Evolutionary conservation across 139 green algal genomes (phyloP), one percentile per base, ranked within the genome.

Genomic region (Pleodorina starrii): DNA sequence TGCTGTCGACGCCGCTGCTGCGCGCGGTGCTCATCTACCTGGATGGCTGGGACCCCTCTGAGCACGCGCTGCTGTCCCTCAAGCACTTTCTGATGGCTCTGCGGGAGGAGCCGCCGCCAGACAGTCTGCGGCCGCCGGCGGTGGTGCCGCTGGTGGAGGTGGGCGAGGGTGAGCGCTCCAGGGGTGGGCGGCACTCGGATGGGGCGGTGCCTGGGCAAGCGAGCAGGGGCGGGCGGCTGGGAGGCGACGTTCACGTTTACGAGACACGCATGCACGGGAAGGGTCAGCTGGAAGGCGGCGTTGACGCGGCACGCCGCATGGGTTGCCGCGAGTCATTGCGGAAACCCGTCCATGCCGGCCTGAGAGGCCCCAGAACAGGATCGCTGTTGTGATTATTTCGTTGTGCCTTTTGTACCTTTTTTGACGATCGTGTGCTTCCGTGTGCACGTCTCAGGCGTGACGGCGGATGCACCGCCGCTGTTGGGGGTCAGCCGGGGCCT

Each of bases 31-130:
- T 92, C 0, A 25, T 48, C 5, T 75, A 87, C 60, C 5, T 88
- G 60, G 74, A 90, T 59, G 44, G 32, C 17, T 92, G 89, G 89
- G 89, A 92, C 38, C 74, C 89, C 1, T 90, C 83, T 12, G 72
- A 87, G 48, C 89, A 92, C 79, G 89, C 25, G 27, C 74, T 92
- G 89, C 84, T 92, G 44, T 78, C 73, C 23, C 74, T 48, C 44
- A 92, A 90, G 73, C 89, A 92, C 59, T 32, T 90, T 9, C 57
- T 90, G 35, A 40, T 42, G 57, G 89, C 89, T 5, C 63, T 92
- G 35, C 38, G 59, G 60, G 29, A 74, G 5, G 80, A 90, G 74
- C 72, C 74, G 48, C 83, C 89, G 60, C 74, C 83, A 3, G 23
- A 23, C 29, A 75, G 32, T 25, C 48, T 90, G 83, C 73, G 78